Evolutionary conservation across 805 yeast genomes (phyloP), one percentile per base, ranked within the genome.

Genomic region (Candida yuanshanica): DNA sequence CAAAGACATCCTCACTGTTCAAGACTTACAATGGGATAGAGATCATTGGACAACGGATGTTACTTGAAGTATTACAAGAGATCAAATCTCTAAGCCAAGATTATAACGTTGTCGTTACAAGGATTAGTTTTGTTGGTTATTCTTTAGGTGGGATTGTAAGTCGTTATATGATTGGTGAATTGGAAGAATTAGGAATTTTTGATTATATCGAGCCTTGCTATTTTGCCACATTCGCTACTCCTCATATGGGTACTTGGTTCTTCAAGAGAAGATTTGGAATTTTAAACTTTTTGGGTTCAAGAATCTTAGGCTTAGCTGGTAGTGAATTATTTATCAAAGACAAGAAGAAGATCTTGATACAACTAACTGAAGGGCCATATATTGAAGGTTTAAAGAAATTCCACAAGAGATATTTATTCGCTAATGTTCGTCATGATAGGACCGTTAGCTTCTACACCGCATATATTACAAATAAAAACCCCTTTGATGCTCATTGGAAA

Each of bases 381-480:
- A 62, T 64, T 37, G 60, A 71, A 39, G 95, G 85, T 0, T 66
- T 90, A 37, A 42, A 54, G 10, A 55, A 51, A 43, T 90, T 90
- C 58, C 64, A 77, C 45, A 69, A 72, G 41, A 71, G 83, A 40
- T 65, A 76, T 4, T 58, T 79, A 2, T 66, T 88, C 42, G 89
- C 96, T 9, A 90, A 91, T 62, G 72, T 82, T 20, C 71, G 79
- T 42, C 81, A 85, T 55, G 98, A 90, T 61, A 70, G 96, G 44
- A 77, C 95, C 0, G 98, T 90, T 7, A 82, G 91, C 13, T 91
- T 88, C 59, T 85, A 79, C 63, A 87, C 97, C 0, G 72, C 95
- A 0, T 89, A 70, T 59, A 82, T 91, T 43, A 71, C 91, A 4
- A 71, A 79, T 23, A 74, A 71, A 45, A 78, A 85, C 41, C 95